These are phyloP conservation scores for Tetrahymena malaccensis DNA, from an alignment of 73 alveolate genomes.

Conservation along the genomic window DNA sequence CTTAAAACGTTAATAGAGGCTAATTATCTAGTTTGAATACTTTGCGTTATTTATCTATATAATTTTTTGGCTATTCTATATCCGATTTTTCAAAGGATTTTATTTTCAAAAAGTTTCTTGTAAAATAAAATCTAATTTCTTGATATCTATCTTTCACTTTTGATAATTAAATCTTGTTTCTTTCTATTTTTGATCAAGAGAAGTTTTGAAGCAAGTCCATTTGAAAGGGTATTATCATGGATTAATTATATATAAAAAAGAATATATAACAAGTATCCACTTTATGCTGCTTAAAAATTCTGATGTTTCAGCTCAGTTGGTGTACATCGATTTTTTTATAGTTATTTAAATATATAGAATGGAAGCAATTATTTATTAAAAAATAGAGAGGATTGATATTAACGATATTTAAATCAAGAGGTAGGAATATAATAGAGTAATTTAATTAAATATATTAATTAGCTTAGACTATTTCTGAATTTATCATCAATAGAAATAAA, in stretches of 20 bases:
- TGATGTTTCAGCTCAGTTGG: background rate
- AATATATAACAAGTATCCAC: background rate
- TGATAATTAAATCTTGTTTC: background rate
- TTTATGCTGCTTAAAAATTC: background rate
- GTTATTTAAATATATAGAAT: too few relatives aligned
- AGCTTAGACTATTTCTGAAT: too few relatives aligned
- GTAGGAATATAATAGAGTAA: too few relatives aligned
- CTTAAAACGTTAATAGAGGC: too few relatives aligned
- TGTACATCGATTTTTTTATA: too few relatives aligned
- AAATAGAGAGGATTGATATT: too few relatives aligned
- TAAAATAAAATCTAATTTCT: background rate
- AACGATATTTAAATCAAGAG: too few relatives aligned
- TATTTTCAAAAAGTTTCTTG: background rate
- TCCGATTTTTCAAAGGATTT: background rate
- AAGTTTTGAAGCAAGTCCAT: background rate
- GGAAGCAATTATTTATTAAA: too few relatives aligned
- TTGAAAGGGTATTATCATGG: background rate
- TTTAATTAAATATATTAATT: too few relatives aligned
- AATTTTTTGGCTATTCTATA: background rate
- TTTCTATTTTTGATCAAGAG: background rate
- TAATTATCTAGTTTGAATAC: background rate
- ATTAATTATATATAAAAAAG: background rate
- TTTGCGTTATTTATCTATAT: background rate
- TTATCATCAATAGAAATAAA: too few relatives aligned
- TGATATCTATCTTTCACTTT: background rate